These are phyloP conservation scores for Hanseniaspora meyeri DNA, from an alignment of 805 yeast species.

Conservation along the genomic window DNA sequence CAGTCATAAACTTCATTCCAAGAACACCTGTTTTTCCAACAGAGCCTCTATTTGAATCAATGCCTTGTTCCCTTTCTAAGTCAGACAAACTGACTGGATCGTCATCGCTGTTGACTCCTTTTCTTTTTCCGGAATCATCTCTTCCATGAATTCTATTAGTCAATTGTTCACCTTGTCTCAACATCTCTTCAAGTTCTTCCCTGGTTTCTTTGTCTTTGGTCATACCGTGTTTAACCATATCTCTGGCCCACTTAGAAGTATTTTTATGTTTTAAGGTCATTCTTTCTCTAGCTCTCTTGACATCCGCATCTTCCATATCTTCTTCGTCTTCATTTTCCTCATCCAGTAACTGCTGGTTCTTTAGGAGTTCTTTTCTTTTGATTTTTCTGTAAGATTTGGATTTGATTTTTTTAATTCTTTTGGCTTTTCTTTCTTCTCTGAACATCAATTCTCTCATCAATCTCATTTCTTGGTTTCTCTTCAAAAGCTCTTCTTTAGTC, in stretches of 20 bases:
- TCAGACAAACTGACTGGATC: slow-evolving; percentile 40
- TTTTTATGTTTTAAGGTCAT: slow-evolving; percentile 86
- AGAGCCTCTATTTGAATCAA: slow-evolving; percentile 29
- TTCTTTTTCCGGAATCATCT: slow-evolving; percentile 39
- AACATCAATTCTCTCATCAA: slow-evolving; percentile 93
- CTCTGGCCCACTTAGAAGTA: slow-evolving; percentile 79
- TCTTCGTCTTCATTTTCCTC: slow-evolving; percentile 40
- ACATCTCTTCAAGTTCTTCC: slow-evolving; percentile 88
- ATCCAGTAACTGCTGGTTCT: slow-evolving; percentile 50
- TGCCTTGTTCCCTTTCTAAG: slow-evolving; percentile 33
- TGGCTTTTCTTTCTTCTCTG: slow-evolving; percentile 84
- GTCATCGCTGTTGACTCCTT: slow-evolving; percentile 25
- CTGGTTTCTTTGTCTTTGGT: slow-evolving; percentile 74
- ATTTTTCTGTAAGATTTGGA: slow-evolving; percentile 80
- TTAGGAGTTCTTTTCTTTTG: slow-evolving; percentile 68
- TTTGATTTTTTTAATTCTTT: slow-evolving; percentile 84
- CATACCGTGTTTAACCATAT: slow-evolving; percentile 80
- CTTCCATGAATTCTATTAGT: slow-evolving; percentile 60
- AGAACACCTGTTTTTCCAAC: slow-evolving; percentile 79
- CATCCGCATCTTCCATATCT: slow-evolving; percentile 52
- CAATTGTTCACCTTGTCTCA: slow-evolving; percentile 71
- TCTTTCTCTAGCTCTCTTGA: slow-evolving; percentile 76
- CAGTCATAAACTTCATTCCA: slow-evolving; percentile 91
- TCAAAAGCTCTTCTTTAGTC: slow-evolving; percentile 63
- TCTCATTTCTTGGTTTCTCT: slow-evolving; percentile 70